Base-by-base conservation (phyloP, 768 basidiomycete genomes). In the Agrocybe praecox region DNA sequence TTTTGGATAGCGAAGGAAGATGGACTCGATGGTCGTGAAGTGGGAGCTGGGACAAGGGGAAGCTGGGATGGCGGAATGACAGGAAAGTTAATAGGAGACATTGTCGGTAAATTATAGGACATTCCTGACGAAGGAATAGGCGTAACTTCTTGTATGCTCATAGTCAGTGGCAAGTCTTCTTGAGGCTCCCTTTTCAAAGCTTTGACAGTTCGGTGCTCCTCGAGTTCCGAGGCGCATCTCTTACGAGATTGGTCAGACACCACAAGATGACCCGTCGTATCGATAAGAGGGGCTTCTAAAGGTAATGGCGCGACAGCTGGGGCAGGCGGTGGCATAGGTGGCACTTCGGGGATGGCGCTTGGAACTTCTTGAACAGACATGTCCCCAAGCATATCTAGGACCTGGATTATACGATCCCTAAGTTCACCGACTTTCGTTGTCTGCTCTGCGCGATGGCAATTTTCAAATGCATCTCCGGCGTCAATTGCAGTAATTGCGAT, bases 401-500 rank as follows among this genome's bases (percentile, higher is more conserved):
- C 83, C 53, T 80, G 69, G 5, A 73, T 69, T 51, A 87, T 80
- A 33, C 81, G 80, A 65, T 79, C 77, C 65, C 74, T 83, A 62
- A 87, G 76, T 56, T 85, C 78, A 63, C 80, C 82, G 53, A 87
- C 79, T 62, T 80, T 81, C 24, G 67, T 75, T 40, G 75, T 75
- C 6, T 81, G 80, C 62, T 81, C 79, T 8, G 74, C 58, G 49
- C 76, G 76, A 59, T 82, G 78, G n/a, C 64, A 67, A 71, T 79
- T 67, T 60, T 73, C 67, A 59, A 81, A 86, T 32, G 80, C 79
- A 36, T 76, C 75, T 42, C 78, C 81, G 43, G 84, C 86, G 44
- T 82, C 81, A 52, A 79, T 76, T 36, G 86, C 85, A 15, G 84
- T 85, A 53, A 81, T 77, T 42, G 81, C 83, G 61, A 88, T 86